A percentile compares a stretch with the other conserved stretches of the same genome.
Evolutionary conservation across 352 stramenopile species (phyloP).

Genomic region (Phytophthora hybrid): DNA sequence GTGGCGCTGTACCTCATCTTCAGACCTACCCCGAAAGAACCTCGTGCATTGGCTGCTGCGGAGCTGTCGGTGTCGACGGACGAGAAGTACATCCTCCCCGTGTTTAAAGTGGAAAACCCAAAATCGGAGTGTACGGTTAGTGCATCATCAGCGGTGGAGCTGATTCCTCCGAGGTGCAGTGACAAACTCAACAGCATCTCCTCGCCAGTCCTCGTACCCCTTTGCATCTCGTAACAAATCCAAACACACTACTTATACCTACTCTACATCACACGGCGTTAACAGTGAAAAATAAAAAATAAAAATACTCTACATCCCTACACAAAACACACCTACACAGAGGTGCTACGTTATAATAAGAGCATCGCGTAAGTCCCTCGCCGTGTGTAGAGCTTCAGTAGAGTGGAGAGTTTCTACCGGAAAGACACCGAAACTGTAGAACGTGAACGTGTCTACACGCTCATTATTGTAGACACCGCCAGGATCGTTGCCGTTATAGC

Average conservation of each 20-base stretch:
- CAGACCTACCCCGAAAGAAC: slow-evolving; percentile 7
- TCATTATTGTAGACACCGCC: background rate
- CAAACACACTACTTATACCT: background rate
- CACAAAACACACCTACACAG: too few relatives aligned
- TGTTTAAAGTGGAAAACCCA: background rate
- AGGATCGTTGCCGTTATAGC: background rate
- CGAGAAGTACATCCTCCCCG: slow-evolving; percentile 13
- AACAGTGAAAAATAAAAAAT: too few relatives aligned
- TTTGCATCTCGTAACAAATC: slow-evolving; percentile 14
- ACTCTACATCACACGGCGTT: too few relatives aligned
- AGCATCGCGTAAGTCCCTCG: background rate
- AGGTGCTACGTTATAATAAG: too few relatives aligned
- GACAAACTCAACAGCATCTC: slow-evolving; percentile 16
- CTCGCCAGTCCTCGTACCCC: slow-evolving; percentile 11
- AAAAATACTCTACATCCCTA: too few relatives aligned
- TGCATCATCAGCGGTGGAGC: background rate
- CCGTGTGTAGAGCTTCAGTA: background rate
- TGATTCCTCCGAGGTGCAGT: slow-evolving; percentile 13
- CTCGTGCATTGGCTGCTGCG: background rate
- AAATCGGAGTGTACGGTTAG: background rate
- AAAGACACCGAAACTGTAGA: background rate
- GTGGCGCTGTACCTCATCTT: slow-evolving; percentile 40
- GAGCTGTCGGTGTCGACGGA: background rate
- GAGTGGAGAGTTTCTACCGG: background rate
- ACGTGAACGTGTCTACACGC: slow-evolving; percentile 1